Evolutionary conservation across 306 rosid species (phyloP).

Genomic region (Canavalia ensiformis): DNA sequence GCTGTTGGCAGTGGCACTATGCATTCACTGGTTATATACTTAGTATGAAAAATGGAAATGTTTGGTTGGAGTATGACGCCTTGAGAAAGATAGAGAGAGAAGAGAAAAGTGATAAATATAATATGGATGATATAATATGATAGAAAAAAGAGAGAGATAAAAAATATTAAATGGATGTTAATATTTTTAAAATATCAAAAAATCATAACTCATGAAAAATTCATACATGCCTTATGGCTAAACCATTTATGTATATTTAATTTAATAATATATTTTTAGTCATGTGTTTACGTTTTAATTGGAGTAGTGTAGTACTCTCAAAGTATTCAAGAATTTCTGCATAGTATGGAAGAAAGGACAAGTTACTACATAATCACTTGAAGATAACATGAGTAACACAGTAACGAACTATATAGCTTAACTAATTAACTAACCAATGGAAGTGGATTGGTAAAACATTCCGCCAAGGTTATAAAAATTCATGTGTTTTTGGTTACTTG

Average conservation of each 20-base stretch:
- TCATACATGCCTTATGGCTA: neutral
- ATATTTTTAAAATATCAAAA: too few species aligned
- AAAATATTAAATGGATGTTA: too few species aligned
- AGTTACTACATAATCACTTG: too few species aligned
- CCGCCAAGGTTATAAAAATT: neutral
- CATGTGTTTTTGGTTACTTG: neutral
- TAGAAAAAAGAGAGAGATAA: too few species aligned
- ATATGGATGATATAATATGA: too few species aligned
- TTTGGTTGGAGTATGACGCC: too few species aligned
- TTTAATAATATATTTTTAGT: neutral
- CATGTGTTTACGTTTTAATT: neutral
- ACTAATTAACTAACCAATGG: neutral
- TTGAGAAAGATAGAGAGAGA: too few species aligned
- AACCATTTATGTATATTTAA: neutral
- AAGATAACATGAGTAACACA: neutral
- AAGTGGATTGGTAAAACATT: neutral
- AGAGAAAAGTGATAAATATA: too few species aligned
- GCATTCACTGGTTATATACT: neutral
- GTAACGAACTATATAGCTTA: neutral
- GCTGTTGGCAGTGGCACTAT: neutral
- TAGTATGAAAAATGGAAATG: too few species aligned
- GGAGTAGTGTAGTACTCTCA: neutral
- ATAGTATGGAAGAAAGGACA: neutral
- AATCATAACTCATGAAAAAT: neutral
- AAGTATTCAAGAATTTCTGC: neutral